A percentile compares a stretch with the other conserved stretches of the same genome.
These are phyloP conservation scores for Xylaria intraflava DNA, from an alignment of 495 filamentous ascomycete genomes.

Conservation along the genomic window DNA sequence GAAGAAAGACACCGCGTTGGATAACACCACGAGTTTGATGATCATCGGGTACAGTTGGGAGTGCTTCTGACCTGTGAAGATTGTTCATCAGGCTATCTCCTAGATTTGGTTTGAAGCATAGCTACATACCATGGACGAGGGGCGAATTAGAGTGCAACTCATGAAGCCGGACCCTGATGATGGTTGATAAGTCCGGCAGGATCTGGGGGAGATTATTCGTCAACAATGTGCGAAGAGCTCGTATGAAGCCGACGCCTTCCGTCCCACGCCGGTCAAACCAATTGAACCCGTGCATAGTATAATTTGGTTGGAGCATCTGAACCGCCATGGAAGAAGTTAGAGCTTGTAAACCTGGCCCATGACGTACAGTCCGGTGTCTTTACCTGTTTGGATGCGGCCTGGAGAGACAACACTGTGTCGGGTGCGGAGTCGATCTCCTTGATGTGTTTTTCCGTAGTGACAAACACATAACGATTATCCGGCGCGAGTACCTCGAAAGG, in stretches of 20 bases:
- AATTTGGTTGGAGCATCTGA: slow-evolving; percentile 22
- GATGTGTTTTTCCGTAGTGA: slow-evolving; percentile 22
- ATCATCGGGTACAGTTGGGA: slow-evolving; percentile 6
- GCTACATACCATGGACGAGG: slow-evolving; percentile 8
- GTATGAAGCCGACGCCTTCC: slow-evolving; percentile 21
- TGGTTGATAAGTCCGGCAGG: slow-evolving; percentile 2
- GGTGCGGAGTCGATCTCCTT: slow-evolving; percentile 22
- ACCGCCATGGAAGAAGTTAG: neutral
- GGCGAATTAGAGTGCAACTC: neutral
- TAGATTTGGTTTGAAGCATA: neutral
- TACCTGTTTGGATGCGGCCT: slow-evolving; percentile 23
- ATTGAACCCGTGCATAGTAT: slow-evolving; percentile 27
- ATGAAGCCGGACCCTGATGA: neutral
- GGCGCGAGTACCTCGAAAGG: slow-evolving; percentile 21
- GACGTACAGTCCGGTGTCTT: neutral
- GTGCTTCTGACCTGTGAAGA: neutral
- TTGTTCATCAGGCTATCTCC: neutral
- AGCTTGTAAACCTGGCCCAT: too few species aligned
- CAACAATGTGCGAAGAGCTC: slow-evolving; percentile 22
- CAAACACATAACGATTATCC: slow-evolving; percentile 18
- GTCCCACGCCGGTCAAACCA: slow-evolving; percentile 20
- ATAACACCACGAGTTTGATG: slow-evolving; percentile 4
- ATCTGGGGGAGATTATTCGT: slow-evolving; percentile 21
- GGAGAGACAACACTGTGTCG: slow-evolving; percentile 22
- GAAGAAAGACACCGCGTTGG: slow-evolving; percentile 14